Base-by-base conservation (phyloP, 2,329 filamentous ascomycete species). In the Coniochaeta sp. region DNA sequence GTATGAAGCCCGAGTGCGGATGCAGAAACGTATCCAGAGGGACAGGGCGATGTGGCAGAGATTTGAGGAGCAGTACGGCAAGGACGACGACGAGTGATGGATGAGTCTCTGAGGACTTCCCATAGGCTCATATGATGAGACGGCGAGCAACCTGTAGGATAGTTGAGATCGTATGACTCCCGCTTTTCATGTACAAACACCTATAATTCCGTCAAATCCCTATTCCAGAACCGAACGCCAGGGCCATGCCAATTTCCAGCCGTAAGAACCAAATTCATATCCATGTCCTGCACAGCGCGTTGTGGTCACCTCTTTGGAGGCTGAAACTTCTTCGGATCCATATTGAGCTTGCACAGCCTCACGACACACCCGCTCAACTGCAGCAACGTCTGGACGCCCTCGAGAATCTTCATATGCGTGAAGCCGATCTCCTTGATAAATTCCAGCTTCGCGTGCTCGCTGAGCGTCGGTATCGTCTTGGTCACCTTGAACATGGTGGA, bases 341-440 rank as follows among this genome's bases (percentile, higher is more conserved):
- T 98, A 74, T 97, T 97, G 73, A 98, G 88, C 79, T 89, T 96
- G 77, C 91, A 95, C 60, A 99, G 80, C 68, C 93, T 88, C 17
- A 91, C 92, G 24, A 99, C 83, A 71, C 93, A 98, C 12, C 93
- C 95, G 70, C 91, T 96, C 54, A 99, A 81, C 75, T 99, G 95
- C 61, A 99, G 82, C 63, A 97, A 83, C 8, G 93, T 97, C 76
- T 98, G 93, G 26, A 99, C 91, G 32, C 95, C 95, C 72, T 99
- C 95, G n/a, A 99, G 79, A 60, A 99, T 93, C 73, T 96, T 93
- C 95, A 99, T 99, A 72, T 99, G 95, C 2, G 95, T 96, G 75
- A 98, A 98, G 58, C 95, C 95, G 74, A 99, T 99, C 77, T 97
- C 95, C 77, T 92, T 93, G 77, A 98, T 96, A 68, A 98, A 99